These are phyloP conservation scores for Rutstroemia sp. DNA, from an alignment of 2,329 filamentous ascomycete genomes.

Conservation along the genomic window DNA sequence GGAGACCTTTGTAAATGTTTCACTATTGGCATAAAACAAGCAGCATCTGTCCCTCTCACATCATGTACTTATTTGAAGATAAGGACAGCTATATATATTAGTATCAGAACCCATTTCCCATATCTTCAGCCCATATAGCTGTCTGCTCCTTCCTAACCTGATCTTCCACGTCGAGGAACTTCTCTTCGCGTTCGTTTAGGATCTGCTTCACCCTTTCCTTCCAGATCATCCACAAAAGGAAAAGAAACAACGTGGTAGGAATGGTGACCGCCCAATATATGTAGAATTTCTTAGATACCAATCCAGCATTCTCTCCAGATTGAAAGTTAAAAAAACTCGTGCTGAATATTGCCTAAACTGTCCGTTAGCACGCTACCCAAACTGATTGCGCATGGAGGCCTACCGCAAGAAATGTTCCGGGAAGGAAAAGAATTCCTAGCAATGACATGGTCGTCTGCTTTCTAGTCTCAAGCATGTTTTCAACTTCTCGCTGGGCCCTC, in stretches of 20 bases:
- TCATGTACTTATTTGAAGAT: not conserved
- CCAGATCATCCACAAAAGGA: not conserved
- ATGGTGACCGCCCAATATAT: not conserved
- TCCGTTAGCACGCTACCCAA: not conserved
- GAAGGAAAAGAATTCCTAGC: conserved; percentile 5
- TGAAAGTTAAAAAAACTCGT: not conserved
- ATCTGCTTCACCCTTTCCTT: not conserved
- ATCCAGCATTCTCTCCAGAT: not conserved
- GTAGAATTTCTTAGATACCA: not conserved
- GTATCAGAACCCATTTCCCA: not conserved
- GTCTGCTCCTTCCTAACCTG: not conserved
- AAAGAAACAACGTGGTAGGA: not conserved
- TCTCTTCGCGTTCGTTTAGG: not conserved
- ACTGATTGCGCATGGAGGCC: no score
- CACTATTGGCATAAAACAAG: no score
- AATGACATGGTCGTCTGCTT: conserved; percentile 10
- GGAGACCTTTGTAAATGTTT: not conserved
- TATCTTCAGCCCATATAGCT: not conserved
- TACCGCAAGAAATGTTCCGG: conserved; percentile 7
- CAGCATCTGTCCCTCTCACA: no score
- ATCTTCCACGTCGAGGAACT: not conserved
- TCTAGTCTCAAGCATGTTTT: not conserved
- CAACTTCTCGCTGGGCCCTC: conserved; percentile 2
- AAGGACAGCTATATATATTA: not conserved
- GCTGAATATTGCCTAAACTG: not conserved